Base-by-base conservation (phyloP, 2,329 filamentous ascomycete genomes). In the Capronia coronata region DNA sequence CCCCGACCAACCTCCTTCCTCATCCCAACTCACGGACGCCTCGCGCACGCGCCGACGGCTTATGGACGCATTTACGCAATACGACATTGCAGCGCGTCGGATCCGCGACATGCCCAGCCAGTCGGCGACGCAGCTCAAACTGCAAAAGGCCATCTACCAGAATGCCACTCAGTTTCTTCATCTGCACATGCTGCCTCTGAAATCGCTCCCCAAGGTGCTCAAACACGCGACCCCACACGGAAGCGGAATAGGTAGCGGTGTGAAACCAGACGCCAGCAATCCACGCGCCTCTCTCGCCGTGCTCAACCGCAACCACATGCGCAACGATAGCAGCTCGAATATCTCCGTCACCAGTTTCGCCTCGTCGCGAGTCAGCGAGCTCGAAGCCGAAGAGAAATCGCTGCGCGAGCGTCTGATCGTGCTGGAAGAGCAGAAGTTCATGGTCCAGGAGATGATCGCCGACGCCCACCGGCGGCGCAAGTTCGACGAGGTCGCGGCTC, bases 11-110 rank as follows among this genome's bases (percentile, higher is more conserved):
- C 80, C 83, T 10, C 82, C 82, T 0, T 74, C 80, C 2, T 73
- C 78, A 6, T 74, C 80, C 3, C 87, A 94, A 64, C 82, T 95
- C 38, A 78, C 86, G 46, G 89, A 95, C 60, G 90, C 90, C 0
- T 83, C 84, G 38, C 94, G 93, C 67, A 85, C 94, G 9, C 84
- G 90, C n/a, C 94, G 88, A 65, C 79, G 89, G 18, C 75, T 96
- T 1, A 90, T 88, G 51, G 90, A 95, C 61, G 86, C 87, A 7
- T 95, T 96, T 62, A 78, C 82, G 9, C 90, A 95, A 61, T 95
- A 94, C 65, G 87, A 94, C 60, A 73, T 80, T 2, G 87, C 88
- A 0, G 88, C 89, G 2, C 82, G 85, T 56, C 79, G 89, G 2
- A 80, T 96, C 49, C 81, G 89, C 23, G 87, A 94, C 61, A 71